Evolutionary conservation across 371 early-diverging fungal genomes (phyloP).

Genomic region (Mortierella polycephala): DNA sequence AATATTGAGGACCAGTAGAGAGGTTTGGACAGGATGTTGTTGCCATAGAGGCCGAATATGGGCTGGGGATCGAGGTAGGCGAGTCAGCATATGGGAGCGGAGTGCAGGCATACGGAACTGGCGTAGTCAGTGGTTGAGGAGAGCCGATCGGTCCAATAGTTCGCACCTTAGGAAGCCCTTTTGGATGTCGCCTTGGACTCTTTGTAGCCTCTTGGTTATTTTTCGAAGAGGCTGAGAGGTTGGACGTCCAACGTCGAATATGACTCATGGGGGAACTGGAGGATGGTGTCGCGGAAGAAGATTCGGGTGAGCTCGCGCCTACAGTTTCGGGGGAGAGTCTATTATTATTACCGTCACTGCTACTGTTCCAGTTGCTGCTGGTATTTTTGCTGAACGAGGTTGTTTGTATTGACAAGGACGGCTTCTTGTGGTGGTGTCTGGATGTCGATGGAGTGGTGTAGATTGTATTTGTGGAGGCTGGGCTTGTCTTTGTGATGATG

Average conservation of each 20-base stretch:
- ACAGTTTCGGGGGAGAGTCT: neutral
- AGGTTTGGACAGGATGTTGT: conserved; percentile 32
- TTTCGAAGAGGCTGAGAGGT: conserved; percentile 25
- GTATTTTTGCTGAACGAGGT: conserved; percentile 4
- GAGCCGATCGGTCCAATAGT: conserved; percentile 43
- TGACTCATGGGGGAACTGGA: conserved; percentile 37
- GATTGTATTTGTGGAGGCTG: neutral
- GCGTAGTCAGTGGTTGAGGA: conserved; percentile 39
- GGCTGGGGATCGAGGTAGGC: neutral
- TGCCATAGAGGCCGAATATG: conserved; percentile 22
- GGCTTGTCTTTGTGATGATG: neutral
- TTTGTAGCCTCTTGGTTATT: conserved; percentile 8
- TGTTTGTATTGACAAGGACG: conserved; percentile 1
- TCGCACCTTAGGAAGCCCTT: conserved; percentile 15
- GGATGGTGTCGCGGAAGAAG: conserved; percentile 4
- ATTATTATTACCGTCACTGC: neutral
- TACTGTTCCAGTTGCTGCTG: conserved; percentile 5
- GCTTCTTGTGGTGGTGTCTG: conserved; percentile 1
- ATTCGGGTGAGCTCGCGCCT: conserved; percentile 1
- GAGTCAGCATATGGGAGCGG: conserved; percentile 45
- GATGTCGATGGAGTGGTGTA: neutral
- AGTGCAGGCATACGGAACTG: conserved; percentile 43
- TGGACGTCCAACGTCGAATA: conserved; percentile 44
- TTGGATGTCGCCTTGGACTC: conserved; percentile 16
- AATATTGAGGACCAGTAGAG: conserved; percentile 5